phyloP scores from a whole-genome alignment of 352 stramenopile genomes.

The Phytophthora sp. region DNA sequence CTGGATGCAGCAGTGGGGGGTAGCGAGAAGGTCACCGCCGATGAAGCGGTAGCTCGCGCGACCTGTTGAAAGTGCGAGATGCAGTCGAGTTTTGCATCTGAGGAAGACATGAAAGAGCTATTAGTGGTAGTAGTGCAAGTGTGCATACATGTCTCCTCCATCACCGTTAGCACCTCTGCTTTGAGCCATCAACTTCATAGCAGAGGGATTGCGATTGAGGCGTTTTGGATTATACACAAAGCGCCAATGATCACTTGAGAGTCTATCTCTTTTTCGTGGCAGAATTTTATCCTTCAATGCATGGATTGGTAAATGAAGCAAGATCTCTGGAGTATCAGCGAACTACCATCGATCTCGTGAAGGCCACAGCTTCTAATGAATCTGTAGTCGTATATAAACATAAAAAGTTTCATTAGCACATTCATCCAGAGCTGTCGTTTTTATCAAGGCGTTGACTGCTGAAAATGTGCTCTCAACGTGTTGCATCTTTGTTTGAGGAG shows the following conservation, averaged over 20 bases:
- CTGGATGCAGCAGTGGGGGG: neutral
- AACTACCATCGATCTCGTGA: too few species aligned
- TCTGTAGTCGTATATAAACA: too few species aligned
- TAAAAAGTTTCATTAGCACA: too few species aligned
- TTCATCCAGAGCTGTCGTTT: too few species aligned
- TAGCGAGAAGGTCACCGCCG: conserved; percentile 6
- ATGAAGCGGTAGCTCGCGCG: conserved; percentile 12
- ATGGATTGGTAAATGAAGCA: too few species aligned
- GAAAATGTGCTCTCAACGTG: too few species aligned
- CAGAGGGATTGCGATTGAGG: conserved; percentile 28
- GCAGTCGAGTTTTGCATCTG: conserved; percentile 17
- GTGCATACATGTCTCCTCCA: conserved; percentile 34
- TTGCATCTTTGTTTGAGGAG: too few species aligned
- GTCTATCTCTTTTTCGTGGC: conserved; percentile 5
- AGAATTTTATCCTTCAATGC: too few species aligned
- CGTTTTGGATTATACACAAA: conserved; percentile 31
- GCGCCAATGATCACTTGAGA: conserved; percentile 26
- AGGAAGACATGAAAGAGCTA: conserved; percentile 18
- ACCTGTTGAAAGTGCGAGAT: conserved; percentile 15
- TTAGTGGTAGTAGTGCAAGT: conserved; percentile 31
- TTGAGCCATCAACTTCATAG: conserved; percentile 27
- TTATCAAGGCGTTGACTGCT: too few species aligned
- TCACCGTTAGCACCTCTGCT: conserved; percentile 23
- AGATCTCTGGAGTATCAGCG: too few species aligned
- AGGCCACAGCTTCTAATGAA: too few species aligned